A percentile compares a stretch with the other conserved stretches of the same genome.
phyloP scores from a whole-genome alignment of 768 basidiomycete species.

The Flagelloscypha sp. region DNA sequence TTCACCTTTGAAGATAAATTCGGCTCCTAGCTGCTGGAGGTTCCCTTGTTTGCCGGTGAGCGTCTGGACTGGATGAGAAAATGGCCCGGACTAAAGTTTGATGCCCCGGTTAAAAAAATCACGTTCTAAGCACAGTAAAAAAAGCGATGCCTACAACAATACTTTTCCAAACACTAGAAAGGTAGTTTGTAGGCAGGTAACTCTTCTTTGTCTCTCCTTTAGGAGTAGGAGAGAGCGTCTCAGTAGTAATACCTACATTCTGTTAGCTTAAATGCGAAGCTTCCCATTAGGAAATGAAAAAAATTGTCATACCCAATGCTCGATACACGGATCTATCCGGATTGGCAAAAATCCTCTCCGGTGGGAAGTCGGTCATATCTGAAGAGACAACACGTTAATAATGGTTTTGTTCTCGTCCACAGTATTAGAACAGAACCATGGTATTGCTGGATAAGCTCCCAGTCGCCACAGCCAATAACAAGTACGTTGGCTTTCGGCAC shows the following conservation, averaged over 20 bases:
- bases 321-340: conserved; percentile 51
- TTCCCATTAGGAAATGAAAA: no score
- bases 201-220: conserved; percentile 33
- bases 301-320: conserved; percentile 52
- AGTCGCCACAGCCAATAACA: conserved; percentile 56
- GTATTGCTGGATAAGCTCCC: conserved; percentile 41
- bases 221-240: conserved; percentile 38
- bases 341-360: conserved; percentile 52
- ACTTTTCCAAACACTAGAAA: conserved; percentile 40
- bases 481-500: no score
- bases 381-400: background rate
- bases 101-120: background rate
- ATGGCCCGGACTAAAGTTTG: conserved; percentile 23
- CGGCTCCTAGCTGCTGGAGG: conserved; percentile 53
- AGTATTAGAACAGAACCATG: conserved; percentile 25
- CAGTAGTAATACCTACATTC: no score
- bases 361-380: conserved; percentile 40
- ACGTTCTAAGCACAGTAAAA: conserved; percentile 1
- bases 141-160: no score
- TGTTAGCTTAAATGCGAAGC: no score
- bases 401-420: background rate
- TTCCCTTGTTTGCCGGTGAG: conserved; percentile 58
- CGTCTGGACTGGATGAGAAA: conserved; percentile 34
- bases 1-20: conserved; percentile 55
- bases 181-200: conserved; percentile 32